These are phyloP conservation scores for Epichloe sp. DNA, from an alignment of 2,329 filamentous ascomycete genomes.

Conservation along the genomic window DNA sequence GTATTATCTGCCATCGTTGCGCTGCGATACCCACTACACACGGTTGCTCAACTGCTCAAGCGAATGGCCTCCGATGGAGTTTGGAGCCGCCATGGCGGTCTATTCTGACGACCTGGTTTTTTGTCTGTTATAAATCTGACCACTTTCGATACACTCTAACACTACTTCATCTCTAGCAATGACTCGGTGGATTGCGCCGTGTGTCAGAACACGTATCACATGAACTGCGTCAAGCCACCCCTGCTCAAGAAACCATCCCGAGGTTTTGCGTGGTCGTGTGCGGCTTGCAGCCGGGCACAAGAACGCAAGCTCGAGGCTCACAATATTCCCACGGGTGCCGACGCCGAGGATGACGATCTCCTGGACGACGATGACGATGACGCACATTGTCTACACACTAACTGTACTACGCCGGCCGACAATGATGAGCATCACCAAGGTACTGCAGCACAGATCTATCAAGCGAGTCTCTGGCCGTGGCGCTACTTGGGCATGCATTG, in stretches of 20 bases:
- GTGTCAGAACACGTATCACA: slow-evolving; percentile 91
- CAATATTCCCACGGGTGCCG: slow-evolving; percentile 64
- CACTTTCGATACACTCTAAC: not conserved
- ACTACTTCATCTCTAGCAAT: slow-evolving; percentile 38
- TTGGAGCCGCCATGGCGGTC: not conserved
- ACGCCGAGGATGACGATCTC: slow-evolving; percentile 53
- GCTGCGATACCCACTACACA: not conserved
- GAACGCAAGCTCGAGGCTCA: slow-evolving; percentile 85
- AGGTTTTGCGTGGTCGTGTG: slow-evolving; percentile 96
- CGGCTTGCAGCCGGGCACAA: slow-evolving; percentile 88
- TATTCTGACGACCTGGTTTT: not conserved
- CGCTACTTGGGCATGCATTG: slow-evolving; percentile 93
- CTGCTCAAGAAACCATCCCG: slow-evolving; percentile 91
- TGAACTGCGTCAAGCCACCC: slow-evolving; percentile 91
- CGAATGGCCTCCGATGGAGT: not conserved
- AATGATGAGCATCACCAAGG: slow-evolving; percentile 43
- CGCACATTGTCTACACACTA: slow-evolving; percentile 40
- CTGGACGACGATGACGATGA: slow-evolving; percentile 62
- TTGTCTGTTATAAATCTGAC: not conserved
- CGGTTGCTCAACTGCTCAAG: not conserved
- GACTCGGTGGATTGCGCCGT: slow-evolving; percentile 97
- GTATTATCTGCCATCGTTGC: not conserved
- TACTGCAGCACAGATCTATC: slow-evolving; percentile 79
- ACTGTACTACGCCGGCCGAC: slow-evolving; percentile 50
- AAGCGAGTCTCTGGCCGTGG: slow-evolving; percentile 92